These are phyloP conservation scores for Chalara sp. DNA, from an alignment of 2,329 filamentous ascomycete species.

Conservation along the genomic window DNA sequence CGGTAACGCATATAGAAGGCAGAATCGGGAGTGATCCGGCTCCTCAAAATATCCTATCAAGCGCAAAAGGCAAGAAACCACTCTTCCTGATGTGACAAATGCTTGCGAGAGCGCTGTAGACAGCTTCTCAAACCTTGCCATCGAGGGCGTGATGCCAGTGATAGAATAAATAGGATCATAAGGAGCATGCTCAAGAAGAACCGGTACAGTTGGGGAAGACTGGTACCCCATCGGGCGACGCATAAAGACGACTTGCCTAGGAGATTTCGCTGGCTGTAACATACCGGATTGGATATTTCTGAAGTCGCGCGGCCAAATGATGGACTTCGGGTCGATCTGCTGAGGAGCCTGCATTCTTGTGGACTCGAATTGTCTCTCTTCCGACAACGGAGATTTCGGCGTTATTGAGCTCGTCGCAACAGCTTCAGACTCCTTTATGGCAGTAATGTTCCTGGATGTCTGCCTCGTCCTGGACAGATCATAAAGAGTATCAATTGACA, in stretches of 20 bases:
- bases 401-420: constrained; percentile 2
- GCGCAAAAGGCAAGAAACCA: constrained; percentile 54
- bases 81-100: constrained; percentile 39
- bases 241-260: constrained; percentile 30
- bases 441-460: constrained; percentile 27
- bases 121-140: constrained; percentile 58
- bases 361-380: constrained; percentile 42
- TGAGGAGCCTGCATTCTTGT: constrained; percentile 55
- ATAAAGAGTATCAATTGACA: constrained; percentile 73
- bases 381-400: constrained; percentile 24
- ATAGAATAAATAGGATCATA: constrained; percentile 56
- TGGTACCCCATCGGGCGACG: constrained; percentile 17
- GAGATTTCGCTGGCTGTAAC: constrained; percentile 23
- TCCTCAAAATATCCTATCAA: constrained; percentile 71
- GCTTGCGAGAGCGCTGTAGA: constrained; percentile 42
- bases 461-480: constrained; percentile 62
- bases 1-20: constrained; percentile 70
- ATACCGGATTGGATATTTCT: constrained; percentile 16
- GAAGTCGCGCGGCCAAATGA: constrained; percentile 37
- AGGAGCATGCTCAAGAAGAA: constrained; percentile 66
- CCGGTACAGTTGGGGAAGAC: constrained; percentile 28
- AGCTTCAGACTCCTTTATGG: constrained; percentile 12
- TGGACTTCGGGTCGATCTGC: constrained; percentile 47
- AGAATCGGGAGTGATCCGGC: constrained; percentile 60
- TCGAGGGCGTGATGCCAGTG: constrained; percentile 57